phyloP scores from a whole-genome alignment of 1,284 basidiomycete species.

The Pseudozyma hubeiensis region DNA sequence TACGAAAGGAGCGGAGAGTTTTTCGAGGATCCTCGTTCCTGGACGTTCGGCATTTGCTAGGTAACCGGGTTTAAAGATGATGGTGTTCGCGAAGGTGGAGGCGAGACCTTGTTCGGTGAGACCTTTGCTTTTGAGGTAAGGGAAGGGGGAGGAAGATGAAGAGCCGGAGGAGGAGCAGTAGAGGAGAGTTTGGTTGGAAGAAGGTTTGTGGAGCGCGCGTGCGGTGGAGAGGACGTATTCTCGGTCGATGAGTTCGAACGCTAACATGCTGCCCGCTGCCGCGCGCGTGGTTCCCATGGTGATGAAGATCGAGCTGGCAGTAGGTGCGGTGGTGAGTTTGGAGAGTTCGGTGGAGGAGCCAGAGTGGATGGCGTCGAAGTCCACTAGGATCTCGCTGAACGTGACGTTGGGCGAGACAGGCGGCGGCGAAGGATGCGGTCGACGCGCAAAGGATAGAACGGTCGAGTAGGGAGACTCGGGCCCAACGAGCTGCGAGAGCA shows the following conservation, averaged over 20 bases:
- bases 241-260: slow-evolving; percentile 80
- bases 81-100: slow-evolving; percentile 75
- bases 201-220: slow-evolving; percentile 73
- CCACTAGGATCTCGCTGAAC: slow-evolving; percentile 40
- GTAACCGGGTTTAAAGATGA: slow-evolving; percentile 76
- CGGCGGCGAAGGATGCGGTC: slow-evolving; percentile 69
- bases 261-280: slow-evolving; percentile 74
- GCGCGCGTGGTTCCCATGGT: slow-evolving; percentile 56
- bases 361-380: slow-evolving; percentile 47
- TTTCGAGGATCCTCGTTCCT: slow-evolving; percentile 69
- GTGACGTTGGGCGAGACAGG: slow-evolving; percentile 68
- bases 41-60: slow-evolving; percentile 69
- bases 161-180: slow-evolving; percentile 75
- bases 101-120: slow-evolving; percentile 79
- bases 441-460: slow-evolving; percentile 77
- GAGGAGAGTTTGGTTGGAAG: slow-evolving; percentile 74
- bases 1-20: slow-evolving; percentile 10
- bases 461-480: slow-evolving; percentile 64
- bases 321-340: slow-evolving; percentile 28
- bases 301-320: slow-evolving; percentile 40
- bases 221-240: slow-evolving; percentile 81
- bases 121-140: slow-evolving; percentile 74
- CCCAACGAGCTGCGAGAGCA: slow-evolving; percentile 44
- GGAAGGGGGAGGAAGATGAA: slow-evolving; percentile 48
- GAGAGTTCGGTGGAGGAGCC: slow-evolving; percentile 16